Evolutionary conservation across 2,329 filamentous ascomycete species (phyloP).

Genomic region (Colletotrichum endophyticum): DNA sequence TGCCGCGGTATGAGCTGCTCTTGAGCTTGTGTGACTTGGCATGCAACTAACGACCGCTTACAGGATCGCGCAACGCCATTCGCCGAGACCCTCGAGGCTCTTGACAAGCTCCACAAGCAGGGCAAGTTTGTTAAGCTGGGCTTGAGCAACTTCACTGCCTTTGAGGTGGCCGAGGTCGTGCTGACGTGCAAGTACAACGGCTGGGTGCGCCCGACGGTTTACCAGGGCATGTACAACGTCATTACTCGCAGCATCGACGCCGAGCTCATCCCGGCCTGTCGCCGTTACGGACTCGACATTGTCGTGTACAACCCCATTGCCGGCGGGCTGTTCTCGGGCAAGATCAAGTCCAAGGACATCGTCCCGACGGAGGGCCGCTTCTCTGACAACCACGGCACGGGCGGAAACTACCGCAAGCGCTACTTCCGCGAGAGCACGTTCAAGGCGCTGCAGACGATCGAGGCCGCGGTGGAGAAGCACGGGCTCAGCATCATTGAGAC

Average conservation of each 20-base stretch:
- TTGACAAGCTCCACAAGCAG: slow-evolving; percentile 82
- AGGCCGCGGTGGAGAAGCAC: slow-evolving; percentile 71
- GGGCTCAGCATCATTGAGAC: slow-evolving; percentile 74
- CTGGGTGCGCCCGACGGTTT: slow-evolving; percentile 85
- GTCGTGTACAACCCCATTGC: slow-evolving; percentile 85
- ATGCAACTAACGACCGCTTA: not conserved
- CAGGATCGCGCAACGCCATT: slow-evolving; percentile 72
- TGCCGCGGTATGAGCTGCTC: slow-evolving; percentile 52
- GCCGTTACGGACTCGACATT: slow-evolving; percentile 77
- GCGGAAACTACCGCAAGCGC: slow-evolving; percentile 64
- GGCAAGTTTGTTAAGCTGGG: slow-evolving; percentile 85
- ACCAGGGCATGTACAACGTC: slow-evolving; percentile 87
- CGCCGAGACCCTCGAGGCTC: slow-evolving; percentile 76
- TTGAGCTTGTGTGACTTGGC: not conserved
- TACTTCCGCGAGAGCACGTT: slow-evolving; percentile 74
- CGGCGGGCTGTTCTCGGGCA: slow-evolving; percentile 81
- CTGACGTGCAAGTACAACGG: slow-evolving; percentile 78
- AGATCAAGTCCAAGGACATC: slow-evolving; percentile 71
- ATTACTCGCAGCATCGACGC: slow-evolving; percentile 78
- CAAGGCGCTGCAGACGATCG: slow-evolving; percentile 70
- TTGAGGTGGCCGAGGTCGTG: slow-evolving; percentile 85
- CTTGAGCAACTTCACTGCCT: slow-evolving; percentile 84
- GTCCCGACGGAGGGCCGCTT: slow-evolving; percentile 73
- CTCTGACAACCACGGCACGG: slow-evolving; percentile 56
- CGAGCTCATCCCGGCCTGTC: slow-evolving; percentile 76